phyloP scores from a whole-genome alignment of 371 early-diverging fungal species.

The Quaeritorhiza haematococci region DNA sequence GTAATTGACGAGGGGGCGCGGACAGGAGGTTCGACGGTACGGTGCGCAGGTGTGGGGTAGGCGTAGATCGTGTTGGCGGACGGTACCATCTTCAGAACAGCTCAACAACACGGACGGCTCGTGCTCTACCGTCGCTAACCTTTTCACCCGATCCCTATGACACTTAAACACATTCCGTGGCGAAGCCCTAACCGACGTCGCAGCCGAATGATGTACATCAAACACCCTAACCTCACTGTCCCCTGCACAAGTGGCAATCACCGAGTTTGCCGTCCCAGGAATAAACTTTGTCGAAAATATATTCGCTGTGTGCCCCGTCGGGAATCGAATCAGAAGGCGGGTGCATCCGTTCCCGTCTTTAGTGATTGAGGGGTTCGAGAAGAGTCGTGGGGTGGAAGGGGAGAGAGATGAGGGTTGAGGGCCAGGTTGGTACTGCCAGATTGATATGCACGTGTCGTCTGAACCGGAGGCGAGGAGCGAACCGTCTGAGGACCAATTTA shows the following conservation, averaged over 20 bases:
- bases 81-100: constrained; percentile 67
- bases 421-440: constrained; percentile 33
- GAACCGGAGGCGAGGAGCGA: constrained; percentile 59
- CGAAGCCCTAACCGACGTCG: too few relatives aligned
- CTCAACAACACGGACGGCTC: constrained; percentile 52
- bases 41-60: constrained; percentile 35
- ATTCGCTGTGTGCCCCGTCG: not conserved
- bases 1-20: constrained; percentile 48
- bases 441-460: constrained; percentile 56
- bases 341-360: too few relatives aligned
- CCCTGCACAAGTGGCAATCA: constrained; percentile 63
- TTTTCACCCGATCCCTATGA: constrained; percentile 53
- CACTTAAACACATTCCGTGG: constrained; percentile 45
- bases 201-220: too few relatives aligned
- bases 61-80: constrained; percentile 61
- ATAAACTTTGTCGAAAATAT: constrained; percentile 21
- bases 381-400: too few relatives aligned
- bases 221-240: constrained; percentile 64
- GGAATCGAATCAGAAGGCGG: not conserved
- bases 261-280: constrained; percentile 54
- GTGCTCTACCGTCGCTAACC: constrained; percentile 35
- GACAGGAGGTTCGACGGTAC: constrained; percentile 21
- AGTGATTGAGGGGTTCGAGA: too few relatives aligned
- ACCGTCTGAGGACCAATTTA: constrained; percentile 60
- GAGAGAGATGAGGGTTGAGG: too few relatives aligned